Evolutionary conservation across 495 filamentous ascomycete genomes (phyloP), one percentile per base, ranked within the genome.

Genomic region (Podospora conica): DNA sequence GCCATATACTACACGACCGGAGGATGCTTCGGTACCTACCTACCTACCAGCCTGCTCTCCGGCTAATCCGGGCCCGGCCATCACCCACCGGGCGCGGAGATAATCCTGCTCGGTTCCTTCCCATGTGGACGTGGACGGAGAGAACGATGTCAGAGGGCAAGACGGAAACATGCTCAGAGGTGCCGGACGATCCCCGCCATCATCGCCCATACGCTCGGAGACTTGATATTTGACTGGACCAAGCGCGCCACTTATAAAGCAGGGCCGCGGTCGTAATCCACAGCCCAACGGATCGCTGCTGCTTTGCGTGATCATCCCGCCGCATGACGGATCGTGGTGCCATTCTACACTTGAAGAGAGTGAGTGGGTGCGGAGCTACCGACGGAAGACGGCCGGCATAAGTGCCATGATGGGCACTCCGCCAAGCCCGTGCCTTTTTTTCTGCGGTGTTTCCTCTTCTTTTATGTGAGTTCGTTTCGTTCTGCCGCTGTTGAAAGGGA

Each of bases 391-490:
- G 54, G 21, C 55, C 54, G 55, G 63, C 63, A 64, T 64, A 27
- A 58, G 55, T 57, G 25, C 55, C 23, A 22, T 64, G 62, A 58
- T 58, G 25, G 55, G 54, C 61, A 25, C 15, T 33, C 8, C 29
- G 61, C 61, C 61, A 63, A 63, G 61, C 25, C 31, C 23, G 48
- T 24, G 9, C 2, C 28, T 20, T 21, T 58, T 54, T 48, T 28
- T 33, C 63, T 28, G 27, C n/a, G 55, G 55, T 63, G 48, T 33
- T 27, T 29, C 5, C 4, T 31, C 31, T 53, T 33, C 3, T 4
- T 8, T n/a, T n/a, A n/a, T n/a, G n/a, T 7, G 40, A 48, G 40
- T 48, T 48, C 40, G 68, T 68, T 68, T 70, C 69, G 66, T 68
- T 65, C 60, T 63, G 67, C 40, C 31, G 58, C 65, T 68, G 63